Base-by-base conservation (phyloP, 495 filamentous ascomycete genomes). In the Letharia lupina region DNA sequence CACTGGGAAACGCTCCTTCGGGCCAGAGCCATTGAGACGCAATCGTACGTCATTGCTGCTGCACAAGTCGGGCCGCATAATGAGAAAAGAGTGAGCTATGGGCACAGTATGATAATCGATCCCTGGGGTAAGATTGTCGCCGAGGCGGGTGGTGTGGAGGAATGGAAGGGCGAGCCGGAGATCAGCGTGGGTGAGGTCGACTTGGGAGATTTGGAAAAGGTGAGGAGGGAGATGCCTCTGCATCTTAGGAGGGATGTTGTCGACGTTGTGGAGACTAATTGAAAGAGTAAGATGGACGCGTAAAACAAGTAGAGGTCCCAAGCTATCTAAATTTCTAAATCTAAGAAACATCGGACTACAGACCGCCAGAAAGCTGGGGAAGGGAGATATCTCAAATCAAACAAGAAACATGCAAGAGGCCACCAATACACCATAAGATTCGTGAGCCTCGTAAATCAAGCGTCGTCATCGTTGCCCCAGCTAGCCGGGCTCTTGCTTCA, bases 21-120 rank as follows among this genome's bases (percentile, higher is more conserved):
- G 45, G 87, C 92, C 3, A 81, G 93, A 61, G 94, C 93, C 12
- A 91, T 98, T 62, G 94, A 98, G 76, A 93, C 88, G 0, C 92
- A 97, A 73, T 81, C 82, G 4, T 98, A 88, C 78, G 88, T 97
- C 15, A 75, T 98, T 66, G 93, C 93, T 16, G 89, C 94, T 0
- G 94, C 94, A 5, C 93, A 97, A 73, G 85, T 86, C 39, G 90
- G 90, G 23, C 71, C 70, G 23, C 93, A 98, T 75, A 92, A 91
- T 72, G 87, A 88, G 70, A 88, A 86, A 73, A 77, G 93, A 58
- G 79, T 79, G 37, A 95, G 90, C 77, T 97, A 96, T 76, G 94
- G 94, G 1, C 88, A 93, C 75, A 89, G 90, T 60, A 87, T 96
- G 81, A 87, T 96, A 47, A 81, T 97, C 23, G 86, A 88, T 70